Evolutionary conservation across 208 protist genomes (phyloP), one percentile per base, ranked within the genome.

Genomic region (Baffinella frigidus): DNA sequence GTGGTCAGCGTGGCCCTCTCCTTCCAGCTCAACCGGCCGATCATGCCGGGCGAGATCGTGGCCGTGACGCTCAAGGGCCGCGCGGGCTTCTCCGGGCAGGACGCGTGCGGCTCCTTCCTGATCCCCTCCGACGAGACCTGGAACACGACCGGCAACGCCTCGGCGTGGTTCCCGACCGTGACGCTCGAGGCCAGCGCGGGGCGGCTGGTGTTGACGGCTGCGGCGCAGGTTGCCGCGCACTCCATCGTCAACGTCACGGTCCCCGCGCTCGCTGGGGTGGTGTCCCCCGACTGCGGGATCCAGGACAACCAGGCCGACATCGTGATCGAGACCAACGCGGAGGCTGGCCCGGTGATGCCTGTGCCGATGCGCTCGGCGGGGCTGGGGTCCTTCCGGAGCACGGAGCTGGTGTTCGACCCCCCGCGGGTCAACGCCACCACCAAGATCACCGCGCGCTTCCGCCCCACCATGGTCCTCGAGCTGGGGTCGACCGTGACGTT

Each of bases 271-370:
- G 20, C 56, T 20, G 71, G 71, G 5, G 20, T 80, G 39, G 30
- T 17, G 39, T 35, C 41, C 0, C 71, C 71, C 24, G 7, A 80
- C 30, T 80, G 71, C 41, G 71, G 71, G 7, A 50, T 80, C 71
- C 1, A 80, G 36, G 24, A 14, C 24, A 41, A 80, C 71, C 43
- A 80, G 11, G 24, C 36, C 33, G 43, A 80, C 30, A 50, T 80
- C 43, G 27, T 30, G 24, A 80, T 80, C 33, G 71, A 80, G 33
- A 80, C 71, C 36, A 87, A 87, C 44, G 77, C 77, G 35, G 50
- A 11, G 27, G 77, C 77, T 41, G 77, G 77, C 48, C 77, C 77
- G 1, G 77, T 67, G 5, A 17, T 44, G 48, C 38, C 77, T 35
- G 30, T 56, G 20, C n/a, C 48, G 0, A 45, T 87, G 36, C 0